phyloP scores from a whole-genome alignment of 345 rosid genomes.

The Brassica juncea region DNA sequence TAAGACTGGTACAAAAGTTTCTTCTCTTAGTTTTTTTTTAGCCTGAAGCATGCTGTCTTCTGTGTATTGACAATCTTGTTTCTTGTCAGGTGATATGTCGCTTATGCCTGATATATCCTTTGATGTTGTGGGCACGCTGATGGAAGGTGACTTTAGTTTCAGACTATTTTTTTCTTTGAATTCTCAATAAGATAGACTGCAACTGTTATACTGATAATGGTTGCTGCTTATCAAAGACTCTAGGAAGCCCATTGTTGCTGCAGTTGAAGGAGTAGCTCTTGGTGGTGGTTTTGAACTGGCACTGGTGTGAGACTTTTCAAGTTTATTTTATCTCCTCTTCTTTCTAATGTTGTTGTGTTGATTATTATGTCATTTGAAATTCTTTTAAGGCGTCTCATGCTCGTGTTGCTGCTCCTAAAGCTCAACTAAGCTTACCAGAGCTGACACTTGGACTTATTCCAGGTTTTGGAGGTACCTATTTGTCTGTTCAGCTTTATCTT shows the following conservation, averaged over 20 bases:
- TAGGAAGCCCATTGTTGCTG: conserved; percentile 94
- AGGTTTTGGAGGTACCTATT: conserved; percentile 83
- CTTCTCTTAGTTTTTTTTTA: neutral
- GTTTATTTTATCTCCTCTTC: neutral
- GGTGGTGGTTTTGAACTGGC: conserved; percentile 98
- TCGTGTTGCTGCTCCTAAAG: conserved; percentile 71
- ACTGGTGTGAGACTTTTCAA: conserved; percentile 55
- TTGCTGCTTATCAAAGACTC: conserved; percentile 50
- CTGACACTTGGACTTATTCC: conserved; percentile 89
- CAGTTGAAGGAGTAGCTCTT: conserved; percentile 92
- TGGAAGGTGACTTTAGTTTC: conserved; percentile 62
- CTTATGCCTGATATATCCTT: conserved; percentile 82
- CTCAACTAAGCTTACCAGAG: conserved; percentile 90
- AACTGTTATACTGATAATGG: neutral
- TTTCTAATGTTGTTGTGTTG: neutral
- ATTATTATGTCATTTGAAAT: conserved; percentile 3
- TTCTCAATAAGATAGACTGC: neutral
- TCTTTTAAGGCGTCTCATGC: conserved; percentile 80
- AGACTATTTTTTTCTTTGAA: too few relatives aligned
- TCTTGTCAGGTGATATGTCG: conserved; percentile 69
- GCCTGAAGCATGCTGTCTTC: neutral
- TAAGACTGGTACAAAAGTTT: conserved; percentile 52
- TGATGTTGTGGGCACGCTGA: conserved; percentile 65
- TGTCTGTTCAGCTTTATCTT: conserved; percentile 21
- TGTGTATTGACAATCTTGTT: conserved; percentile 1